Evolutionary conservation across 228 moss, liverwort and hornwort species (phyloP), one percentile per base, ranked within the genome.

Genomic region (Sphagnum fallax): DNA sequence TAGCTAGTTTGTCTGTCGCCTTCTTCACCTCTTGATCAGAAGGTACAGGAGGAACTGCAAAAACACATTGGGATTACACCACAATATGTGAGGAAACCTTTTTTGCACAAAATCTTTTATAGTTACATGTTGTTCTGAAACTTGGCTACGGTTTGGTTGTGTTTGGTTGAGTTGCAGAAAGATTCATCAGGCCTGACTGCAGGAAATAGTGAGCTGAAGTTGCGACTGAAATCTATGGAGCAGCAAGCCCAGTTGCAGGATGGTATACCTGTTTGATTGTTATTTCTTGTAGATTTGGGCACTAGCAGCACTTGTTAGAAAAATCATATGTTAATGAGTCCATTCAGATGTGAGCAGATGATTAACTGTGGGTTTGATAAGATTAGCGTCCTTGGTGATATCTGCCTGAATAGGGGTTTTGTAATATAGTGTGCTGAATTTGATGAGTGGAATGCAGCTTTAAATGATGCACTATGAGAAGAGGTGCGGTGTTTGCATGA

Each of bases 401-500:
- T 32, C 32, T 32, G 32, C 32, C 32, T 1, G 2, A 32, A 2
- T 32, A 32, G 32, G 32, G 3, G 32, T 32, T 32, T 32, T 32
- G 32, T 32, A 32, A 32, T 32, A 32, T 32, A 32, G 32, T 3
- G 32, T 32, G 32, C 32, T 32, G 32, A 32, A 32, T 2, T 32
- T 32, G 32, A 11, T 51, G 10, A 16, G 53, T 69, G 59, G n/a
- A 49, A 63, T 0, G 59, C 82, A 91, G 91, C 89, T 77, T 66
- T 91, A 60, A 91, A 91, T 67, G 91, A 91, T 69, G 89, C 91
- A 65, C 74, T 91, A 65, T 79, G 91, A 72, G 91, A 91, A 67
- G 91, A 91, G 76, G 91, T 91, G 62, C 91, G 87, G 69, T 78
- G 89, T 32, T 65, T 89, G 77, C 87, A 87, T 72, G 73, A 83